Conservation (phyloP, 2,329 filamentous ascomycete species). For the Penicillium sp. region DNA sequence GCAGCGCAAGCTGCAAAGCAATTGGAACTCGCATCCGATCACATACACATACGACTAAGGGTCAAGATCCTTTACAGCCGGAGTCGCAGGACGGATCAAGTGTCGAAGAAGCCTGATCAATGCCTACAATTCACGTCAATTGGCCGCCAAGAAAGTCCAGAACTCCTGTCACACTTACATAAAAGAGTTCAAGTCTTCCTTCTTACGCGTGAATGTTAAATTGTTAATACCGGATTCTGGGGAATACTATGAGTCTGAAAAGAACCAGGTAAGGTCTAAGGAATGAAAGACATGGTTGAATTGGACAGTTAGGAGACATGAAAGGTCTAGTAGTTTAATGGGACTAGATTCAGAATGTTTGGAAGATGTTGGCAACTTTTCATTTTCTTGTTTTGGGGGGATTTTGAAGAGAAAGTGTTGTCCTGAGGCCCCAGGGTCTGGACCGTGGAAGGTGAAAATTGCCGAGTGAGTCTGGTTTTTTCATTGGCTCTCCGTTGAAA, state of each 20-base stretch:
- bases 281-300: too few relatives aligned
- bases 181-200: background rate
- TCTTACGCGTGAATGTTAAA: too few relatives aligned
- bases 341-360: background rate
- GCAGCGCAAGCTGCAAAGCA: constrained; percentile 75
- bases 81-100: background rate
- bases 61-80: background rate
- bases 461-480: background rate
- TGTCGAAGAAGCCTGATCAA: background rate
- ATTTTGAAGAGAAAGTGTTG: background rate
- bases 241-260: too few relatives aligned
- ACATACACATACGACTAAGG: background rate
- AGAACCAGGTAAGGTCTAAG: too few relatives aligned
- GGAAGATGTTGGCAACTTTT: too few relatives aligned
- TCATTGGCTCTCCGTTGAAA: background rate
- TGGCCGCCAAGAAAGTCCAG: background rate
- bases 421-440: background rate
- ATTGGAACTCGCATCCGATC: constrained; percentile 75
- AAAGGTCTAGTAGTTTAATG: too few relatives aligned
- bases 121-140: background rate
- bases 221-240: too few relatives aligned
- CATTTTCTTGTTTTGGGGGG: too few relatives aligned
- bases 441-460: background rate
- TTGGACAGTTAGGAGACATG: background rate
- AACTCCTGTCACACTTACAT: background rate